A percentile compares a stretch with the other conserved stretches of the same genome.
Conservation (phyloP, 2,329 filamentous ascomycete genomes). For the Didymella arachidicola region DNA sequence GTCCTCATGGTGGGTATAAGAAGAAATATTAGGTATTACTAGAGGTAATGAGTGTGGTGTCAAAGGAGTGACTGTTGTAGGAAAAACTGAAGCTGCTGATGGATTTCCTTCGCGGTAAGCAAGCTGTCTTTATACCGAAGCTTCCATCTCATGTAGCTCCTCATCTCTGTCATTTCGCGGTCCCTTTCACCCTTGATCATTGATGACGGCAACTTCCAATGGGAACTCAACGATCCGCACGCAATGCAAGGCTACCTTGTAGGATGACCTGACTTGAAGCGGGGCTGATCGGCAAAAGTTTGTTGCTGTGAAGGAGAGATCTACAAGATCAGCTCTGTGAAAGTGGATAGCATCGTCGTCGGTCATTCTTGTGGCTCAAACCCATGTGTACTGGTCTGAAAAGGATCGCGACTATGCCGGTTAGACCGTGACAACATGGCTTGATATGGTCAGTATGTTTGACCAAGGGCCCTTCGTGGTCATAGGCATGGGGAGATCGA, state of each 20-base stretch:
- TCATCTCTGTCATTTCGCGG: slow-evolving; percentile 8
- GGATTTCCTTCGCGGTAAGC: neutral
- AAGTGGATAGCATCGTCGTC: slow-evolving; percentile 1
- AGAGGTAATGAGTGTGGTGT: neutral
- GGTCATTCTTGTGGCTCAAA: slow-evolving; percentile 5
- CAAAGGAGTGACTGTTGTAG: slow-evolving; percentile 20
- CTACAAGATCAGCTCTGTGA: slow-evolving; percentile 2
- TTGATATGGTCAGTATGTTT: neutral
- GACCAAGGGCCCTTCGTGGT: slow-evolving; percentile 1
- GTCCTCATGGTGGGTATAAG: slow-evolving; percentile 17
- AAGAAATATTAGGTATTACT: slow-evolving; percentile 12
- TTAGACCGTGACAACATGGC: neutral
- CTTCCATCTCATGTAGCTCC: neutral
- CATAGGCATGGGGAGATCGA: slow-evolving; percentile 15
- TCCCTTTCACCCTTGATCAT: neutral
- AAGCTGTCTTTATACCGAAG: slow-evolving; percentile 13
- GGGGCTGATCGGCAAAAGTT: neutral
- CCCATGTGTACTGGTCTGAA: slow-evolving; percentile 1
- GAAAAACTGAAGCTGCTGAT: slow-evolving; percentile 14
- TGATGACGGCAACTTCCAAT: slow-evolving; percentile 11
- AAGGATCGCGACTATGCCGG: neutral
- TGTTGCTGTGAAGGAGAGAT: slow-evolving; percentile 10
- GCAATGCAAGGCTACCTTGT: slow-evolving; percentile 1
- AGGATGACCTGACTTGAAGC: neutral
- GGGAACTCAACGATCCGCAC: neutral